Evolutionary conservation across 2,329 filamentous ascomycete genomes (phyloP).

Genomic region (Colletotrichum costaricense): DNA sequence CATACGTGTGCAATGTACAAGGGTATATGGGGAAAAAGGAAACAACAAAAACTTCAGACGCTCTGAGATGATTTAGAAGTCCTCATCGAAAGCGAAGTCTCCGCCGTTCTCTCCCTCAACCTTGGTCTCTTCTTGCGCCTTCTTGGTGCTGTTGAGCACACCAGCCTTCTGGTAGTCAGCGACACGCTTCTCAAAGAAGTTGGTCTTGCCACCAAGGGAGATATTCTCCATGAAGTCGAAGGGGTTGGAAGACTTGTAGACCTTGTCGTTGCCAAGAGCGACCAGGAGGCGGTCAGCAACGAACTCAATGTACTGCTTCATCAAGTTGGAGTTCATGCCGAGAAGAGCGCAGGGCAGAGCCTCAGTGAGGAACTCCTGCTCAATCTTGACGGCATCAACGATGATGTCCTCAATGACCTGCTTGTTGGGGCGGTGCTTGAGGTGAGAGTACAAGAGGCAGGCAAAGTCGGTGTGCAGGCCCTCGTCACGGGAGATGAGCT

Average conservation of each 20-base stretch:
- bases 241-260: slow-evolving; percentile 92
- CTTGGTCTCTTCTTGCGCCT: slow-evolving; percentile 65
- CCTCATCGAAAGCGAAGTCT: slow-evolving; percentile 94
- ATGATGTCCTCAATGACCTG: slow-evolving; percentile 88
- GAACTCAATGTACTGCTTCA: slow-evolving; percentile 99
- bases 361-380: slow-evolving; percentile 98
- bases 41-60: slow-evolving; percentile 28
- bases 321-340: slow-evolving; percentile 96
- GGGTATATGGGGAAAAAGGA: slow-evolving; percentile 38
- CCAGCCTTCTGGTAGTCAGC: slow-evolving; percentile 99
- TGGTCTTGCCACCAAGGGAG: slow-evolving; percentile 98
- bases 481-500: slow-evolving; percentile 99
- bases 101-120: slow-evolving; percentile 71
- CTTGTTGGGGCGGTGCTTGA: slow-evolving; percentile 90
- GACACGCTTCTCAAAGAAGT: slow-evolving; percentile 99
- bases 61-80: slow-evolving; percentile 76
- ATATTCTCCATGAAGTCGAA: slow-evolving; percentile 99
- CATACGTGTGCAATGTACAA: slow-evolving; percentile 37
- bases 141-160: slow-evolving; percentile 93
- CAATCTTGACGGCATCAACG: slow-evolving; percentile 90
- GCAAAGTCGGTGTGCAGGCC: slow-evolving; percentile 99
- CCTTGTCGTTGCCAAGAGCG: slow-evolving; percentile 92
- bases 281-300: slow-evolving; percentile 95
- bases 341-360: slow-evolving; percentile 92
- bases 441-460: slow-evolving; percentile 96